A percentile compares a stretch with the other conserved stretches of the same genome.
These are phyloP conservation scores for Ustulina deusta DNA, from an alignment of 2,329 filamentous ascomycete species.

Conservation along the genomic window DNA sequence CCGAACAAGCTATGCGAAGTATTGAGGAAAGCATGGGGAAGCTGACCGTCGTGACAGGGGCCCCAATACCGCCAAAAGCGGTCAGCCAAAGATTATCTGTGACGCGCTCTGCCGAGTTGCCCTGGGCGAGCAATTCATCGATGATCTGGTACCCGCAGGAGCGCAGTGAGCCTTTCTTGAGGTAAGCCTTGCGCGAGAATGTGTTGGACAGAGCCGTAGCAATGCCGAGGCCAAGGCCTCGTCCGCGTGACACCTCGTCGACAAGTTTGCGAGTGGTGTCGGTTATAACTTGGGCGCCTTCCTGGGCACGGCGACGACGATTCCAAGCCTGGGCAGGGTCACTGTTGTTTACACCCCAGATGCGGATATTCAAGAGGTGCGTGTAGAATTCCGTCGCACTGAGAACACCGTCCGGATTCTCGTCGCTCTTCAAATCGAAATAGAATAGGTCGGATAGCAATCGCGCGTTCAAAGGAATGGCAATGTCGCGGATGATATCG, in stretches of 20 bases:
- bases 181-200: slow-evolving; percentile 47
- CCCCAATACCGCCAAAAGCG: slow-evolving; percentile 57
- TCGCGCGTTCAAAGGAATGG: slow-evolving; percentile 68
- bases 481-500: slow-evolving; percentile 64
- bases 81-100: slow-evolving; percentile 55
- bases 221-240: slow-evolving; percentile 48
- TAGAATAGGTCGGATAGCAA: slow-evolving; percentile 69
- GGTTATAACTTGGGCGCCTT: slow-evolving; percentile 54
- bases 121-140: slow-evolving; percentile 53
- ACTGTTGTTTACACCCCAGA: slow-evolving; percentile 61
- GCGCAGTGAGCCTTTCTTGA: slow-evolving; percentile 54
- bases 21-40: background rate
- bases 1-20: background rate
- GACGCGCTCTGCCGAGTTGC: slow-evolving; percentile 51
- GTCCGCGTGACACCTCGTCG: slow-evolving; percentile 52
- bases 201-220: slow-evolving; percentile 47
- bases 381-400: slow-evolving; percentile 57
- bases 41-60: slow-evolving; percentile 55
- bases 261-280: slow-evolving; percentile 56
- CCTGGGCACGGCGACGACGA: slow-evolving; percentile 57
- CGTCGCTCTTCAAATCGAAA: slow-evolving; percentile 66
- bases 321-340: slow-evolving; percentile 61
- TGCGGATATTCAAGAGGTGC: slow-evolving; percentile 57
- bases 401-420: slow-evolving; percentile 64
- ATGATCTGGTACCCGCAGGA: slow-evolving; percentile 56